These are phyloP conservation scores for Chaetomium tenue DNA, from an alignment of 495 filamentous ascomycete species.

Conservation along the genomic window DNA sequence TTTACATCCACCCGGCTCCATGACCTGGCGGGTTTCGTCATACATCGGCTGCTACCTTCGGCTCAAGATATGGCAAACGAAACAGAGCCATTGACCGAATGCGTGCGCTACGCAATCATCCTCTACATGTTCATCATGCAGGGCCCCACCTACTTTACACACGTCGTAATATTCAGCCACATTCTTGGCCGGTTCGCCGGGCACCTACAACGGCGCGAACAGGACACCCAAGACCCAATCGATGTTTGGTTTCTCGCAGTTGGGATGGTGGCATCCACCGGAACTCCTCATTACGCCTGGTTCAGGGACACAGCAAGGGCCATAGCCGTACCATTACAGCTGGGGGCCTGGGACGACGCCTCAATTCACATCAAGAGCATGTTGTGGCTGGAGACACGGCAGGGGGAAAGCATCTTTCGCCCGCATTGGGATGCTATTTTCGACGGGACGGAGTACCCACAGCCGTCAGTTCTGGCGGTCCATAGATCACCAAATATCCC, in stretches of 20 bases:
- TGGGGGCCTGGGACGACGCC: conserved; percentile 32
- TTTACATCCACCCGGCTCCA: conserved; percentile 46
- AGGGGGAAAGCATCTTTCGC: conserved; percentile 20
- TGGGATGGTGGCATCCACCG: conserved; percentile 41
- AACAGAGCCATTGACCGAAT: conserved; percentile 41
- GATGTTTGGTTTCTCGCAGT: conserved; percentile 44
- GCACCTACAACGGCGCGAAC: conserved; percentile 32
- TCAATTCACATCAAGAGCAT: conserved; percentile 33
- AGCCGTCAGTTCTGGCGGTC: not conserved
- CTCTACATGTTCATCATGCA: conserved; percentile 54
- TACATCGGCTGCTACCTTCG: conserved; percentile 47
- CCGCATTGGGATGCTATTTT: conserved; percentile 17
- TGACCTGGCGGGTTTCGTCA: conserved; percentile 51
- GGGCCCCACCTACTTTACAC: conserved; percentile 53
- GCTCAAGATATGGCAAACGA: not conserved
- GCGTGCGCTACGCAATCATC: conserved; percentile 45
- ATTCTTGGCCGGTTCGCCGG: conserved; percentile 36
- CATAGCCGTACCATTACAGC: conserved; percentile 22
- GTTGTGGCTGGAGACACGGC: conserved; percentile 38
- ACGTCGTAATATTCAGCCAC: conserved; percentile 40
- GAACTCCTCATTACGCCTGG: conserved; percentile 35
- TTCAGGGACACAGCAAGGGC: conserved; percentile 27
- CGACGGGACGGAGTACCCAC: not conserved
- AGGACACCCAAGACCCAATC: conserved; percentile 25
- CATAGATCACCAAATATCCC: not conserved